These are phyloP conservation scores for Lyophyllum semitale DNA, from an alignment of 768 basidiomycete genomes.

Conservation along the genomic window DNA sequence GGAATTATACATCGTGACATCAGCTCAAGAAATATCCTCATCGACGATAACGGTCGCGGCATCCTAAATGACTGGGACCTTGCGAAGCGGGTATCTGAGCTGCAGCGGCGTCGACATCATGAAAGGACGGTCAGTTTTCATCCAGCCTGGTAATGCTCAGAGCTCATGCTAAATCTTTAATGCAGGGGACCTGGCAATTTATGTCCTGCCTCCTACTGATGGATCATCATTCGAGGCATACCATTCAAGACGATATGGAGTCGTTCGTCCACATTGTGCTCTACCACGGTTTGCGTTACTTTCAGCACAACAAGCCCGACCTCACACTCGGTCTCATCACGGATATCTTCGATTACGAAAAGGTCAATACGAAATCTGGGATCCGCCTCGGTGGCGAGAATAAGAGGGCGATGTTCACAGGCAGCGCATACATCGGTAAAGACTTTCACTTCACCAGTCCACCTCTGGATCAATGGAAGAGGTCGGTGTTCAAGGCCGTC, in stretches of 20 bases:
- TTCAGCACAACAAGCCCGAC: neutral
- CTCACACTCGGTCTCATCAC: neutral
- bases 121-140: slow-evolving; percentile 7
- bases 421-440: neutral
- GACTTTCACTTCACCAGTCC: neutral
- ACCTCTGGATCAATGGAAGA: neutral
- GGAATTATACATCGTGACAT: neutral
- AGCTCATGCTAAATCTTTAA: neutral
- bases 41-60: slow-evolving; percentile 3
- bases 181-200: slow-evolving; percentile 15
- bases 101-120: neutral
- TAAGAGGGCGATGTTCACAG: neutral
- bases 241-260: slow-evolving; percentile 13
- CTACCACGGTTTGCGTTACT: slow-evolving; percentile 9
- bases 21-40: slow-evolving; percentile 4
- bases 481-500: neutral
- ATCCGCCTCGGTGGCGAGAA: neutral
- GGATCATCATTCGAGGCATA: neutral
- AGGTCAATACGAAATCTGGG: neutral
- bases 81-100: neutral
- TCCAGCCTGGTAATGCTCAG: neutral
- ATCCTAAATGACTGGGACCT: slow-evolving; percentile 20
- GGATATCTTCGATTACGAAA: neutral
- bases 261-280: slow-evolving; percentile 10
- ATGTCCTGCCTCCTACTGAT: slow-evolving; percentile 10